Evolutionary conservation across 495 filamentous ascomycete genomes (phyloP).

Genomic region (Podospora pseudopauciseta): DNA sequence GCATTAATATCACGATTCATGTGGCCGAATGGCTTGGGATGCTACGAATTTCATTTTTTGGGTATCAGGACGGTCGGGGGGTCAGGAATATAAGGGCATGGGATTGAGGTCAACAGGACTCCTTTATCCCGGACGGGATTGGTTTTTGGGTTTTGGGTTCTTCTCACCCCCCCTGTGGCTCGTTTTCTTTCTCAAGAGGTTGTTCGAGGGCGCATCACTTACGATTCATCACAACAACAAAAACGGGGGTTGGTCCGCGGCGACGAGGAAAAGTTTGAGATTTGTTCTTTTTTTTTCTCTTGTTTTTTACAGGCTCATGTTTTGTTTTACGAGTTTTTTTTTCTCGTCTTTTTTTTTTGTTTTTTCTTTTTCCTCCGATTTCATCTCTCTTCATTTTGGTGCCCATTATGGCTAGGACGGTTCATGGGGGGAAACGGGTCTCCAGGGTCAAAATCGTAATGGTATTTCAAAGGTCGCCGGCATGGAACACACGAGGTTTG

Average conservation of each 20-base stretch:
- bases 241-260: constrained; percentile 4
- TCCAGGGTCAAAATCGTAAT: constrained; percentile 15
- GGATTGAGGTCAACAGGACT: constrained; percentile 24
- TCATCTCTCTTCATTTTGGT: background rate
- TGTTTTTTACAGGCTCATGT: constrained; percentile 11
- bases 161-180: background rate
- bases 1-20: constrained; percentile 24
- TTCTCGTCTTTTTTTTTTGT: background rate
- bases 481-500: background rate
- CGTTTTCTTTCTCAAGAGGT: background rate
- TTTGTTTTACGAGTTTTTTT: constrained; percentile 14
- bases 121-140: constrained; percentile 12
- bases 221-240: constrained; percentile 8
- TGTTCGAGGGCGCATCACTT: constrained; percentile 3
- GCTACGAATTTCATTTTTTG: constrained; percentile 25
- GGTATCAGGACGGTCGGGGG: constrained; percentile 15
- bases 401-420: background rate
- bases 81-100: constrained; percentile 19
- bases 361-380: background rate
- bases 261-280: constrained; percentile 16
- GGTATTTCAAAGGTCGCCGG: constrained; percentile 5
- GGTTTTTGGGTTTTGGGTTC: constrained; percentile 15
- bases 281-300: constrained; percentile 16
- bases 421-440: background rate
- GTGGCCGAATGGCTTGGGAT: constrained; percentile 21